Percentiles rank a stretch among this genome's conserved stretches.
Conservation (phyloP, 2,329 filamentous ascomycete genomes). For the Orbilia quercus region DNA sequence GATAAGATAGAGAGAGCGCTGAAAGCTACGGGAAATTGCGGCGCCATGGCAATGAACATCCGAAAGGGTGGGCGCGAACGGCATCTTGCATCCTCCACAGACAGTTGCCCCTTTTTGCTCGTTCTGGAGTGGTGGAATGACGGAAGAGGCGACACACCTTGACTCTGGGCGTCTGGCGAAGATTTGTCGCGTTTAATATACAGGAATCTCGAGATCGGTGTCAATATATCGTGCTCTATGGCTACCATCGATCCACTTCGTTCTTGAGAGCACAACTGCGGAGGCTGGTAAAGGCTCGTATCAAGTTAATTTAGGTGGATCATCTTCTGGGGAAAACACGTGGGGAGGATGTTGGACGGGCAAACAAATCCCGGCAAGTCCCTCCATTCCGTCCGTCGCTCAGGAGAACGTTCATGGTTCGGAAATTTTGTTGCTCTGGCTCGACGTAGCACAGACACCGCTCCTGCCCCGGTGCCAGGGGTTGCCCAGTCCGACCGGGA, state of each 20-base stretch:
- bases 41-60: constrained; percentile 35
- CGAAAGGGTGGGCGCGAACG: constrained; percentile 45
- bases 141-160: constrained; percentile 30
- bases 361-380: constrained; percentile 26
- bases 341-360: constrained; percentile 43
- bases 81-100: constrained; percentile 38
- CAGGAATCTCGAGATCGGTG: neutral
- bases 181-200: constrained; percentile 1
- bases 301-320: constrained; percentile 7
- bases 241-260: constrained; percentile 1
- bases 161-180: neutral
- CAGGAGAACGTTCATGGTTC: constrained; percentile 23
- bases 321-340: constrained; percentile 32
- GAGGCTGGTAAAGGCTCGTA: constrained; percentile 6
- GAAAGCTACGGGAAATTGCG: constrained; percentile 42
- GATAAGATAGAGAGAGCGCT: constrained; percentile 10
- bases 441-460: constrained; percentile 36
- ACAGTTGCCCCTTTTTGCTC: constrained; percentile 26
- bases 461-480: constrained; percentile 20
- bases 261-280: neutral
- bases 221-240: neutral
- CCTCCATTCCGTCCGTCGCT: constrained; percentile 45
- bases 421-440: constrained; percentile 44
- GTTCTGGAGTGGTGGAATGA: constrained; percentile 8
- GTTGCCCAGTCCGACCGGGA: neutral